Evolutionary conservation across 2,329 filamentous ascomycete species (phyloP), one percentile per base, ranked within the genome.

Genomic region (Pestalotiopsis sp.): DNA sequence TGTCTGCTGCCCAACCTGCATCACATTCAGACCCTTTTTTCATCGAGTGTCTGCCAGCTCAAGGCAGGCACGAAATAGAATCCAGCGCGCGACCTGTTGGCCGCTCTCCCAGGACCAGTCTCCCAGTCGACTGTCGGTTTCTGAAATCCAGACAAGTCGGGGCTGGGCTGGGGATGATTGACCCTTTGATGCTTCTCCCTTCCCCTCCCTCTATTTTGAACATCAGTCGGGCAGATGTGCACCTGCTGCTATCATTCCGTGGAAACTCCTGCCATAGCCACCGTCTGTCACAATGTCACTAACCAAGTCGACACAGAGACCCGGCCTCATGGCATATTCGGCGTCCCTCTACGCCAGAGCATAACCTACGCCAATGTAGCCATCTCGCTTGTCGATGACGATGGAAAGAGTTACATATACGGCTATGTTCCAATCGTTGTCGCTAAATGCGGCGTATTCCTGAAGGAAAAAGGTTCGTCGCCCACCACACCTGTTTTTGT

Each of bases 381-480:
- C 72, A 99, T 99, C 76, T 98, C 95, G 25, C 88, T 99, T 36
- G 93, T 96, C 73, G 95, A 98, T 78, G 93, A 95, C 73, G 88
- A 96, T 73, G 95, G 95, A 39, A 90, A 96, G 80, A 97, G 94
- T 82, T 98, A 97, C 80, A 98, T 98, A 66, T 99, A 98, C 80
- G 96, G 96, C 76, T 98, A 98, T 77, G 95, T 99, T 7, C 96
- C 96, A 20, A 98, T 99, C 72, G 95, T 99, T 58, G 95, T 99
- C 66, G 96, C 96, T 45, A 99, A 99, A 81, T 98, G 96, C 79
- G 96, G 96, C 71, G 95, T 99, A 3, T 99, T 95, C 74, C 80
- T 99, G 73, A 99, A 99, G 81, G 96, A 99, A 80, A 98, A 97
- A 88, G 96, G 96, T 98, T 81, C 73, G 88, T 82, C 64, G 73